Conservation (phyloP, 1,284 basidiomycete genomes). For the Cryptococcus sp. region DNA sequence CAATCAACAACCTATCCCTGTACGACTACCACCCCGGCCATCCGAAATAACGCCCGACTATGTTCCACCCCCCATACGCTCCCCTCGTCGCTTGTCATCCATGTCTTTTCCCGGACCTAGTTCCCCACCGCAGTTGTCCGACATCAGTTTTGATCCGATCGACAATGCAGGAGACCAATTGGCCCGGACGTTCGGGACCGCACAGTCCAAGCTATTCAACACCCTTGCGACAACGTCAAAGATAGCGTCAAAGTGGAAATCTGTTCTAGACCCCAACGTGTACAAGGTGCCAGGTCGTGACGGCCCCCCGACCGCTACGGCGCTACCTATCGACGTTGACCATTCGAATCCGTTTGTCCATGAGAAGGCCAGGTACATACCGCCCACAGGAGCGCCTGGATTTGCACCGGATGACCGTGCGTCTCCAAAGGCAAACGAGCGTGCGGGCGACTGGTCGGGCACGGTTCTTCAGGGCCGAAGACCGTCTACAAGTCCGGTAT, state of each 20-base stretch:
- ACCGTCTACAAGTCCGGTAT: constrained; percentile 55
- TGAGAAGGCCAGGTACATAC: constrained; percentile 48
- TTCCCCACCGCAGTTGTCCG: constrained; percentile 33
- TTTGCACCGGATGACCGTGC: constrained; percentile 48
- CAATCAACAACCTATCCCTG: constrained; percentile 9
- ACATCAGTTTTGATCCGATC: constrained; percentile 34
- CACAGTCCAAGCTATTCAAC: constrained; percentile 19
- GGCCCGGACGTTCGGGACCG: constrained; percentile 7
- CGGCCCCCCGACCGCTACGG: constrained; percentile 3
- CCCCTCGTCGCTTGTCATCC: constrained; percentile 22
- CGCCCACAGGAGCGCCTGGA: constrained; percentile 71
- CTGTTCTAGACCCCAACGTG: constrained; percentile 20
- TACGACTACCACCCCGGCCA: constrained; percentile 28
- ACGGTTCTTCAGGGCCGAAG: constrained; percentile 52
- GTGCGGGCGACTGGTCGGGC: constrained; percentile 40
- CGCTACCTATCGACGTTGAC: constrained; percentile 36
- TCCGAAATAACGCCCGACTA: constrained; percentile 29
- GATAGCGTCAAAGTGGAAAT: constrained; percentile 37
- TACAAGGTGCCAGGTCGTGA: constrained; percentile 2
- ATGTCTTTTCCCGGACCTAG: constrained; percentile 24
- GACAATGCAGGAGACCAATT: not conserved
- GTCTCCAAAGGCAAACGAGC: constrained; percentile 39
- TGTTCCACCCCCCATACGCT: constrained; percentile 11
- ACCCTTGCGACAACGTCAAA: constrained; percentile 28
- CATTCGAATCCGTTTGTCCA: constrained; percentile 41